Percentiles rank a stretch among this genome's conserved stretches.
These are phyloP conservation scores for Skeletonema tropicum DNA, from an alignment of 108 stramenopile species.

Conservation along the genomic window DNA sequence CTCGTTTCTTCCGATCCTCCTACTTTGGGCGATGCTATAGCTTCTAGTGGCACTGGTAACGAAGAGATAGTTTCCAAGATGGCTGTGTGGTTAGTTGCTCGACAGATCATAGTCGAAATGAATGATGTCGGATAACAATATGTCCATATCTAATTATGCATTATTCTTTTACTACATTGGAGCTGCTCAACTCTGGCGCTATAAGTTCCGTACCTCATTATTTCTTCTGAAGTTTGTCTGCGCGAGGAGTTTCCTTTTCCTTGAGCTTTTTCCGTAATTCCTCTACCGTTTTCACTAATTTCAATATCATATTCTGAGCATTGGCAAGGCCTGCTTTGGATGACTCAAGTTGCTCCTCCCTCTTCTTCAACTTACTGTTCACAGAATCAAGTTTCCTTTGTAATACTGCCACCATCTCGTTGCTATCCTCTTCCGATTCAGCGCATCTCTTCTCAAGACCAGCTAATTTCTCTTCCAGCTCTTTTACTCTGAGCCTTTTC, in stretches of 20 bases:
- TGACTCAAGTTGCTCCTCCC: constrained; percentile 33
- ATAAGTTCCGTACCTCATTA: not conserved
- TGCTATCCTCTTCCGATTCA: not conserved
- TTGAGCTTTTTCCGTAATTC: constrained; percentile 22
- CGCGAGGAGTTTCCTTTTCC: constrained; percentile 10
- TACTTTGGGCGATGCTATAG: constrained; percentile 38
- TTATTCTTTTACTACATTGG: not conserved
- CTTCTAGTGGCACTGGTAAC: constrained; percentile 14
- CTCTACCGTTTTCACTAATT: constrained; percentile 40
- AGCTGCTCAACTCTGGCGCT: not conserved
- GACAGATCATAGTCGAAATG: constrained; percentile 58
- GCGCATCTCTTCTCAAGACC: not conserved
- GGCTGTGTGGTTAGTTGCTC: constrained; percentile 69
- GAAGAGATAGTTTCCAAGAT: constrained; percentile 61
- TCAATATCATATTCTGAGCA: constrained; percentile 51
- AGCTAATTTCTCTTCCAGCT: not conserved
- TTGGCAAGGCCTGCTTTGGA: constrained; percentile 40
- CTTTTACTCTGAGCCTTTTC: not conserved
- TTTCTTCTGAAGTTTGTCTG: not conserved
- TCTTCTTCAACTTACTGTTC: constrained; percentile 34
- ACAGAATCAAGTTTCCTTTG: constrained; percentile 10
- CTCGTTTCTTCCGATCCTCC: constrained; percentile 22
- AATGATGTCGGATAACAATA: constrained; percentile 55
- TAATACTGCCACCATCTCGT: not conserved
- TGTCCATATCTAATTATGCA: not conserved